Evolutionary conservation across 495 filamentous ascomycete species (phyloP), one percentile per base, ranked within the genome.

Genomic region (Filosporella fistucella): DNA sequence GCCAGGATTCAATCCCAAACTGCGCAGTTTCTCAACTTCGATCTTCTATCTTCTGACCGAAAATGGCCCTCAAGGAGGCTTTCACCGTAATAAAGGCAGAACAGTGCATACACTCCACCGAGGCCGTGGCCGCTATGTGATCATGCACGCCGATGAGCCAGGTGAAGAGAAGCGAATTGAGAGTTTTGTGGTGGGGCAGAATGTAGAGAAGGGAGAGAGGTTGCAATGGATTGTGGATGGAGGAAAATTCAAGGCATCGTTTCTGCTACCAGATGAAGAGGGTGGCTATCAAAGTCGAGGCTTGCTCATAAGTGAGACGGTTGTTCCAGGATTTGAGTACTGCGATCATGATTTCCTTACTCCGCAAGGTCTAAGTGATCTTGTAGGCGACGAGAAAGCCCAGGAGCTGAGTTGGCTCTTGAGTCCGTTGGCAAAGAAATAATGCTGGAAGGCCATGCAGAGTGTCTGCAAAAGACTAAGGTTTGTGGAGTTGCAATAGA

Each of bases 201-300:
- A 81, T 52, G 63, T 82, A 4, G 66, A 52, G 7, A 61, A 57
- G 14, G 83, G 78, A 5, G 81, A 85, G 67, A 71, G 56, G 61
- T 33, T 80, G 58, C 81, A 84, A 63, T 85, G 82, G 81, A 69
- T 85, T 52, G 81, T 88, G 17, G 77, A 84, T 38, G 80, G 82
- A 2, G 79, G 78, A 13, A 75, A 75, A 52, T 86, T 70, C 58
- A 86, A 84, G 55, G 74, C 72, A 9, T 81, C 67, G 30, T 81
- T 76, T 61, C 52, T 85, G 37, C 55, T 80, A 25, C 66, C 70
- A 4, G 74, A 78, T 52, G 61, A 63, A 9, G 69, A 66, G 14
- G 58, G 58, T 30, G 51, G 45, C 20, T 55, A 56, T 20, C 67
- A 54, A 17, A 65, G 58, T 21, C 64, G 61, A 21, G 75, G 74